phyloP scores from a whole-genome alignment of 2,329 filamentous ascomycete species.

The Scedosporium aurantiacum region DNA sequence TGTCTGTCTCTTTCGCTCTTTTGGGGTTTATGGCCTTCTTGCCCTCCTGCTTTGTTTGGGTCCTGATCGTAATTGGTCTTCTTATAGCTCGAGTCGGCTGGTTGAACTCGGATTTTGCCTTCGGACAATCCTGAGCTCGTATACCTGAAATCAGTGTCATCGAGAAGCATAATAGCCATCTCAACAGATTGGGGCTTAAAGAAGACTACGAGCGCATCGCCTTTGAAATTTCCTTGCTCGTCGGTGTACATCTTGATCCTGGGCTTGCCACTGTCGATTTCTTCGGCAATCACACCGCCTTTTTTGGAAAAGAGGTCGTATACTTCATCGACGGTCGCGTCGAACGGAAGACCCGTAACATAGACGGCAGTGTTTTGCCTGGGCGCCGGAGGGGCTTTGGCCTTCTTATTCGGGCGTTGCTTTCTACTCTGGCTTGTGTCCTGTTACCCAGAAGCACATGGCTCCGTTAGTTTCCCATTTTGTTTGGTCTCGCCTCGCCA shows the following conservation, averaged over 20 bases:
- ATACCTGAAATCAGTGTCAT: conserved; percentile 72
- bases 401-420: conserved; percentile 31
- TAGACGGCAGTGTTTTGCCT: conserved; percentile 82
- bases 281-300: conserved; percentile 85
- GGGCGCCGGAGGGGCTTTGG: conserved; percentile 36
- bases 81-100: conserved; percentile 86
- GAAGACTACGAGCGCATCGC: conserved; percentile 85
- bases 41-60: conserved; percentile 12
- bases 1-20: conserved; percentile 61
- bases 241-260: conserved; percentile 91
- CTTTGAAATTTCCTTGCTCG: conserved; percentile 75
- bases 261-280: conserved; percentile 77
- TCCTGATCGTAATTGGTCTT: conserved; percentile 58
- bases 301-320: conserved; percentile 71
- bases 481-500: neutral
- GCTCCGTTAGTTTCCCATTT: conserved; percentile 5
- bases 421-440: conserved; percentile 4
- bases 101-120: conserved; percentile 68
- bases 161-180: conserved; percentile 69
- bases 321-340: conserved; percentile 72
- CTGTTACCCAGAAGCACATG: conserved; percentile 4
- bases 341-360: conserved; percentile 73
- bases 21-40: conserved; percentile 34
- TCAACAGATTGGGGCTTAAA: conserved; percentile 91
- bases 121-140: conserved; percentile 35